These are phyloP conservation scores for Rhizomucor pusillus DNA, from an alignment of 371 early-diverging fungal genomes.

Conservation along the genomic window DNA sequence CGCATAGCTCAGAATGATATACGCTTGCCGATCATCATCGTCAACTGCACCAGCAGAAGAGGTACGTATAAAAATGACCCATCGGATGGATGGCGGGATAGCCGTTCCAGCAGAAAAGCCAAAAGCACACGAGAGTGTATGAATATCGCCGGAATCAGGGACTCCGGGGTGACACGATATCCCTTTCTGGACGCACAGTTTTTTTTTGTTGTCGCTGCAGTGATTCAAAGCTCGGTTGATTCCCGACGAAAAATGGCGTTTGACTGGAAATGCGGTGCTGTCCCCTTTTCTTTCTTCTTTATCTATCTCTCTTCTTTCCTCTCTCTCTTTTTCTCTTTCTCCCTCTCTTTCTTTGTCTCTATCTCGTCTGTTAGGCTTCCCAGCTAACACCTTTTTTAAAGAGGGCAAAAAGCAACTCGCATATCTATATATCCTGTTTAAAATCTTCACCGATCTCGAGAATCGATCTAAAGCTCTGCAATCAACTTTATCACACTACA, in stretches of 20 bases:
- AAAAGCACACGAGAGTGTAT: background rate
- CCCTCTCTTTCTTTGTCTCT: slow-evolving; percentile 8
- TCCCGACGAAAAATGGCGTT: slow-evolving; percentile 1
- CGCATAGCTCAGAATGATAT: too few species aligned
- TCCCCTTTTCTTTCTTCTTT: slow-evolving; percentile 4
- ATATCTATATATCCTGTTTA: slow-evolving; percentile 1
- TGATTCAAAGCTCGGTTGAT: background rate
- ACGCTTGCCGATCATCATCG: too few species aligned
- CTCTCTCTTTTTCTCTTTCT: slow-evolving; percentile 9
- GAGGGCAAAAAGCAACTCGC: too few species aligned
- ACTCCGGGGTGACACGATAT: background rate
- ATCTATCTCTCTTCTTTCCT: slow-evolving; percentile 6
- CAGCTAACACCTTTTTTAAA: background rate
- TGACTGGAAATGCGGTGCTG: slow-evolving; percentile 2
- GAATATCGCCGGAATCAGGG: background rate
- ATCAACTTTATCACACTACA: background rate
- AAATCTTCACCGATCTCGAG: slow-evolving; percentile 1
- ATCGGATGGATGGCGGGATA: too few species aligned
- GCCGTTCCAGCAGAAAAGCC: too few species aligned
- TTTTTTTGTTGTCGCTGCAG: slow-evolving; percentile 9
- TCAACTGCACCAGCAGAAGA: too few species aligned
- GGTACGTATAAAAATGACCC: too few species aligned
- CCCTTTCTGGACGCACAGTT: background rate
- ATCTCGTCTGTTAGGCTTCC: slow-evolving; percentile 7
- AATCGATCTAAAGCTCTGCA: background rate